These are phyloP conservation scores for Lolium perenne DNA, from an alignment of 176 grass and related monocot genomes.

Conservation along the genomic window DNA sequence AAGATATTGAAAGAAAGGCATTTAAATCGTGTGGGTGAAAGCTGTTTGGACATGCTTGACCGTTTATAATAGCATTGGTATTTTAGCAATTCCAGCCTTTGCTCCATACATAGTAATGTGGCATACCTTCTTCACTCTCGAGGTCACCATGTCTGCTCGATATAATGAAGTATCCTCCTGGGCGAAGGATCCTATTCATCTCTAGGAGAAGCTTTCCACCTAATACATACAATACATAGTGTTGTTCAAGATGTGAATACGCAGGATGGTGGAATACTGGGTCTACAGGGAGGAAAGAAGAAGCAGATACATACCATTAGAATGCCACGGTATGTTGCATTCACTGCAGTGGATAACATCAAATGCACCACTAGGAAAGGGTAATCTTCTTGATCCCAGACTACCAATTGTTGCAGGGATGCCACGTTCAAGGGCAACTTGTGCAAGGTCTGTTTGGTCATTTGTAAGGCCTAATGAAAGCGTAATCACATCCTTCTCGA, in stretches of 20 bases:
- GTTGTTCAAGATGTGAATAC: slow-evolving; percentile 14
- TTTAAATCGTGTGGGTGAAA: background rate
- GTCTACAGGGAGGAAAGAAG: slow-evolving; percentile 29
- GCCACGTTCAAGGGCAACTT: slow-evolving; percentile 88
- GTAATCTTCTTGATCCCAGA: slow-evolving; percentile 79
- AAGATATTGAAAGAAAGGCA: background rate
- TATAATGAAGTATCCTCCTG: slow-evolving; percentile 94
- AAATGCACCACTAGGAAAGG: slow-evolving; percentile 92
- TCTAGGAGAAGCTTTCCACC: slow-evolving; percentile 91
- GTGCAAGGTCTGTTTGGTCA: slow-evolving; percentile 85
- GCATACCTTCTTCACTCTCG: slow-evolving; percentile 91
- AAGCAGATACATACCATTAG: slow-evolving; percentile 65
- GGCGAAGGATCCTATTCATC: slow-evolving; percentile 94
- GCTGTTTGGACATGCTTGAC: background rate
- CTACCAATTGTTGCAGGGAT: slow-evolving; percentile 78
- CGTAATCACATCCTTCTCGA: slow-evolving; percentile 75
- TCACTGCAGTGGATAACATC: slow-evolving; percentile 95
- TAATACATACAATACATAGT: slow-evolving; percentile 49
- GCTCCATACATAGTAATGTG: background rate
- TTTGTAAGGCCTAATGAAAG: slow-evolving; percentile 72
- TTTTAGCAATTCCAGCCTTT: slow-evolving; percentile 12
- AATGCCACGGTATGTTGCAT: slow-evolving; percentile 94
- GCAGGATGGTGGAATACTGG: slow-evolving; percentile 8
- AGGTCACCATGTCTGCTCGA: slow-evolving; percentile 85
- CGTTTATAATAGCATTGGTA: slow-evolving; percentile 1